Evolutionary conservation across 2,329 filamentous ascomycete species (phyloP), one percentile per base, ranked within the genome.

Genomic region (Epichloe coenophiala): DNA sequence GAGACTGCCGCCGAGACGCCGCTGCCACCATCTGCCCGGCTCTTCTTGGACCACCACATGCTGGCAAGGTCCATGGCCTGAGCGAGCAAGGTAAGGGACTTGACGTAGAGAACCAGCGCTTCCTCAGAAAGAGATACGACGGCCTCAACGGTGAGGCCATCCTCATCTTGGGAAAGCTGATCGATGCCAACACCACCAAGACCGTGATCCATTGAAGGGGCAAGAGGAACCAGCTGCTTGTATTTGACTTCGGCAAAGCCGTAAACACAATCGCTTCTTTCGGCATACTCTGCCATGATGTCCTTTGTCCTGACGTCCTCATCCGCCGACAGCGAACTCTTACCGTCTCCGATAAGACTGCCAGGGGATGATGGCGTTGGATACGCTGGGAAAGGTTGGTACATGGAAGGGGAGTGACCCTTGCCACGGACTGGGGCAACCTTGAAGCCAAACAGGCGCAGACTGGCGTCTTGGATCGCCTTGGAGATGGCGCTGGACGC

Each of bases 181-280:
- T 84, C 80, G 9, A 71, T 62, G 4, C 71, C 69, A n/a, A 77
- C 66, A 13, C 83, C 81, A 6, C 84, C 83, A 4, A 88, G 74
- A 5, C 80, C 81, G 57, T 85, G 81, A 46, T 87, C 81, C 57
- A 77, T 78, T 0, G 86, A 91, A 1, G 91, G 93, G 1, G 88
- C 82, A 43, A 93, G 71, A 3, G 93, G 93, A 47, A 96, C 80
- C n/a, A 98, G 77, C 66, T 98, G 93, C 67, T 94, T 93, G 68
- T 94, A 96, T 68, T 98, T 98, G 62, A 98, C 91, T 68, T 98
- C 91, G 5, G 93, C 93, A 67, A 98, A 97, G 3, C 91, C 90
- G 64, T 90, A 98, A 3, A 98, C 90, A 44, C 96, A 93, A 65
- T 98, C 90, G 62, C 90, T 96, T 39, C 90, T 78, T 35, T 89